Conservation (phyloP, 305 asterid genomes). For the Fraxinus velutina region DNA sequence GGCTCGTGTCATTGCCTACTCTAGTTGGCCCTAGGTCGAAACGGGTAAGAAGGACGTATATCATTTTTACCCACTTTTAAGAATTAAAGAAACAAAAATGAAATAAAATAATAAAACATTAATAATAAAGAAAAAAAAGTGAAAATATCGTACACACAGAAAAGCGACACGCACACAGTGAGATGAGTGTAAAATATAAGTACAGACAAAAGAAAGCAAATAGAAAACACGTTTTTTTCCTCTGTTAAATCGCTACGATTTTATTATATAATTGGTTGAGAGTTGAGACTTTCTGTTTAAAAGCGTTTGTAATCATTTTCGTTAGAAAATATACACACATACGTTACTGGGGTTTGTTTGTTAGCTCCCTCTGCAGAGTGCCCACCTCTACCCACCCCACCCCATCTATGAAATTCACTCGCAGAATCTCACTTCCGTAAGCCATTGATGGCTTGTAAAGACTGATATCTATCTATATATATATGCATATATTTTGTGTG, state of each 20-base stretch:
- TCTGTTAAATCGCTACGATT: neutral
- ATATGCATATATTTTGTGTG: neutral
- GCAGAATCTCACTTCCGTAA: neutral
- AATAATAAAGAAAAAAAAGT: neutral
- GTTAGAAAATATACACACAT: neutral
- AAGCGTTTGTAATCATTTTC: neutral
- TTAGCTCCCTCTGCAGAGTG: neutral
- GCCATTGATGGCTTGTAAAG: constrained; percentile 7
- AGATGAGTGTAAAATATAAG: neutral
- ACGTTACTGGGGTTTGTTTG: neutral
- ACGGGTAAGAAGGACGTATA: neutral
- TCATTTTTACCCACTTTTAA: neutral
- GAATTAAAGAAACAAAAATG: neutral
- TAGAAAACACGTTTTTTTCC: neutral
- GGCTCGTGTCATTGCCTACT: neutral
- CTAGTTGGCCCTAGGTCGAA: neutral
- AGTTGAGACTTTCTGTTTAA: neutral
- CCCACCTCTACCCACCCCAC: neutral
- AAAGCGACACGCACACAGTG: neutral
- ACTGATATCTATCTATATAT: neutral
- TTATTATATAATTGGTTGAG: neutral
- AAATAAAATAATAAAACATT: neutral
- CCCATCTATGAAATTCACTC: neutral
- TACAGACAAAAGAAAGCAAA: neutral
- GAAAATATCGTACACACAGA: neutral